Evolutionary conservation across 805 yeast genomes (phyloP).

Genomic region (Debaryomyces prosopidis): DNA sequence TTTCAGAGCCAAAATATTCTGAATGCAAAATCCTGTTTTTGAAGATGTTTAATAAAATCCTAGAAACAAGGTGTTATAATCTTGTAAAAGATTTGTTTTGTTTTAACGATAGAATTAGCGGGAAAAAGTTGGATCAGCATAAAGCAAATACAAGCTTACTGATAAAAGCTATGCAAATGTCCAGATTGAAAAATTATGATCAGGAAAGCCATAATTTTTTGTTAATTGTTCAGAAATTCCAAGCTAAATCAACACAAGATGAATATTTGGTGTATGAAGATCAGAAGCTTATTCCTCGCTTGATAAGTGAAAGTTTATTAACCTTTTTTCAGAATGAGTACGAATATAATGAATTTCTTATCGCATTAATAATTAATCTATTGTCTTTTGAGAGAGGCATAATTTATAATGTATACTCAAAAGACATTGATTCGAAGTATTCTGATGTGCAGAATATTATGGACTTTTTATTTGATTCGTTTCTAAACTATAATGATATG

Average conservation of each 20-base stretch:
- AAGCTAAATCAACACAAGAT: neutral
- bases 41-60: slow-evolving; percentile 1
- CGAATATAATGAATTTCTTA: slow-evolving; percentile 9
- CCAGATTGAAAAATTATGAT: slow-evolving; percentile 1
- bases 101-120: neutral
- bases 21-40: neutral
- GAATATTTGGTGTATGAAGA: neutral
- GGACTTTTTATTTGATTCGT: slow-evolving; percentile 16
- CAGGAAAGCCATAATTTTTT: neutral
- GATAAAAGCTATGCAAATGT: slow-evolving; percentile 15
- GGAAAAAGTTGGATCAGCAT: neutral
- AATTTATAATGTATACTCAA: slow-evolving; percentile 6
- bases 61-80: neutral
- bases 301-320: slow-evolving; percentile 1
- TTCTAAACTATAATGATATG: slow-evolving; percentile 5
- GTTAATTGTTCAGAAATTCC: neutral
- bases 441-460: slow-evolving; percentile 6
- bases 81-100: slow-evolving; percentile 1
- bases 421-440: neutral
- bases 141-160: slow-evolving; percentile 7
- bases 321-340: slow-evolving; percentile 17
- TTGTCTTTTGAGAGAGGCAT: slow-evolving; percentile 1
- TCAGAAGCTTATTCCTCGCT: neutral
- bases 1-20: neutral
- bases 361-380: slow-evolving; percentile 8